A percentile compares a stretch with the other conserved stretches of the same genome.
Conservation (phyloP, 2,329 filamentous ascomycete species). For the Colletotrichum falcatum region DNA sequence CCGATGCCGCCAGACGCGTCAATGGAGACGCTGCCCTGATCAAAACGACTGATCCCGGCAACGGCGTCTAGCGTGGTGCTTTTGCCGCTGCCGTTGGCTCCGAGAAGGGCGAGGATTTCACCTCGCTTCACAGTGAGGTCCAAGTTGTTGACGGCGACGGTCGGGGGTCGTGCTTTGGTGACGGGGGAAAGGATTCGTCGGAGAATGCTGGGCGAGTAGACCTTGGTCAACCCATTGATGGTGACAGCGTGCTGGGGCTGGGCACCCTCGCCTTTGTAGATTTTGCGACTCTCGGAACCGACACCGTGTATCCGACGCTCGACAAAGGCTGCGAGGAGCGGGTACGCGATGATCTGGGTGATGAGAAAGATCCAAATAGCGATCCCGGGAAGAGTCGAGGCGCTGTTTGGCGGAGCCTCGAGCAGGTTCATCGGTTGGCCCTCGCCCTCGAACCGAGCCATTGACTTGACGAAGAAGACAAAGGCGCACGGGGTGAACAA, state of each 20-base stretch:
- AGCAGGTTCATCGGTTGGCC: conserved; percentile 70
- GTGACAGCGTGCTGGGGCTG: conserved; percentile 71
- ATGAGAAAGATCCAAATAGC: conserved; percentile 82
- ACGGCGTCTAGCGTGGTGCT: conserved; percentile 67
- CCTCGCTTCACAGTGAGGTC: conserved; percentile 78
- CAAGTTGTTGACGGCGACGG: conserved; percentile 81
- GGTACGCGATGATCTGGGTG: conserved; percentile 82
- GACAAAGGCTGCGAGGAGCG: conserved; percentile 78
- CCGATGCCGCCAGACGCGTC: conserved; percentile 79
- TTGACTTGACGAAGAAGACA: conserved; percentile 80
- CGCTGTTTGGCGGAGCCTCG: conserved; percentile 70
- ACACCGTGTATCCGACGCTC: conserved; percentile 66
- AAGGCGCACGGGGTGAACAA: conserved; percentile 91
- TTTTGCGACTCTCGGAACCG: conserved; percentile 68
- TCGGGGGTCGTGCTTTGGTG: conserved; percentile 66
- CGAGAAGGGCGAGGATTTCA: conserved; percentile 84
- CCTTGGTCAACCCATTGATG: conserved; percentile 80
- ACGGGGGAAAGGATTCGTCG: conserved; percentile 62
- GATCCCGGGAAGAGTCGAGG: conserved; percentile 78
- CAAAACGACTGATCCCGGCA: conserved; percentile 52
- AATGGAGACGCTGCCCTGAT: conserved; percentile 74
- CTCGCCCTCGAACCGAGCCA: conserved; percentile 80
- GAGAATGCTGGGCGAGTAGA: conserved; percentile 76
- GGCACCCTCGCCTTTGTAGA: conserved; percentile 44
- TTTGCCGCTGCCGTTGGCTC: conserved; percentile 80